Evolutionary conservation across 805 yeast genomes (phyloP).

Genomic region (Torulaspora microellipsoides): DNA sequence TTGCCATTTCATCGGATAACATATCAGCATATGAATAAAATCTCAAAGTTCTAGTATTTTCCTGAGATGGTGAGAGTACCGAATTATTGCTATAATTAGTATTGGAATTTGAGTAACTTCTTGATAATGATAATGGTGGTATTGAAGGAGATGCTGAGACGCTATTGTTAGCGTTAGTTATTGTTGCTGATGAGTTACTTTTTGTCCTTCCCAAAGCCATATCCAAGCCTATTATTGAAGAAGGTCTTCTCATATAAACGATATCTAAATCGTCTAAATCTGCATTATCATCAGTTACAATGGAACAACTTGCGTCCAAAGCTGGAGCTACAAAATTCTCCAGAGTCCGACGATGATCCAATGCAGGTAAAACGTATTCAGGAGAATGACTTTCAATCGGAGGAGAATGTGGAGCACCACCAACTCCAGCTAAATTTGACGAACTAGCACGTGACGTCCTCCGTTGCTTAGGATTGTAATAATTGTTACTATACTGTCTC

Average conservation of each 20-base stretch:
- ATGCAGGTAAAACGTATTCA: slow-evolving; percentile 25
- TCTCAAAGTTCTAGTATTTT: slow-evolving; percentile 30
- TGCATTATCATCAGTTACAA: slow-evolving; percentile 51
- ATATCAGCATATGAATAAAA: slow-evolving; percentile 80
- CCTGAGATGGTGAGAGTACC: slow-evolving; percentile 19
- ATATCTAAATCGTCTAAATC: slow-evolving; percentile 68
- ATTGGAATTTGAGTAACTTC: slow-evolving; percentile 15
- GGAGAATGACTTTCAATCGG: slow-evolving; percentile 14
- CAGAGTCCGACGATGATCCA: slow-evolving; percentile 39
- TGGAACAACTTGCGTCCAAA: slow-evolving; percentile 68
- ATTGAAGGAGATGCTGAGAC: slow-evolving; percentile 1
- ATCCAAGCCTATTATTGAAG: slow-evolving; percentile 46
- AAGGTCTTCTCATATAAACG: slow-evolving; percentile 58
- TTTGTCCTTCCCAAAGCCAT: slow-evolving; percentile 38
- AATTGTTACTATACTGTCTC: slow-evolving; percentile 12
- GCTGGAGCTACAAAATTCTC: slow-evolving; percentile 80
- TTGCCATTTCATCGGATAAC: slow-evolving; percentile 57
- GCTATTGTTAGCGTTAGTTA: background rate
- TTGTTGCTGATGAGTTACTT: slow-evolving; percentile 24
- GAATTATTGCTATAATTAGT: slow-evolving; percentile 4
- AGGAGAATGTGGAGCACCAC: slow-evolving; percentile 13
- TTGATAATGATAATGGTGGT: slow-evolving; percentile 4
- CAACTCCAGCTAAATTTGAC: slow-evolving; percentile 1
- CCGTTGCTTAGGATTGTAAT: background rate
- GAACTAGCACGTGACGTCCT: background rate